Percentiles rank a stretch among this genome's conserved stretches.
phyloP scores from a whole-genome alignment of 768 basidiomycete genomes.

The Suillus sp. region DNA sequence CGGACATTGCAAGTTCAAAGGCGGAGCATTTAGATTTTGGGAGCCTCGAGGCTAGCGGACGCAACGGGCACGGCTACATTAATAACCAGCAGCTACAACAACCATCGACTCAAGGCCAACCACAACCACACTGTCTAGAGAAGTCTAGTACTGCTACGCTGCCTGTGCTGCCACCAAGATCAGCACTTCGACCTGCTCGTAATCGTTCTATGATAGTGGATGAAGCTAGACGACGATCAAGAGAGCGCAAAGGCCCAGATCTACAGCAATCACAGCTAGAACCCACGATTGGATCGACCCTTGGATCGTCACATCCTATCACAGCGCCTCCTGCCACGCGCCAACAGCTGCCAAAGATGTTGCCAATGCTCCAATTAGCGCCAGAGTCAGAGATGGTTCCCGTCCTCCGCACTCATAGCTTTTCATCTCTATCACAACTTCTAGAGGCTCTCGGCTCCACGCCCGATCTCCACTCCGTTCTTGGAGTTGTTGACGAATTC shows the following conservation, averaged over 20 bases:
- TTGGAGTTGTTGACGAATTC: slow-evolving; percentile 6
- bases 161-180: slow-evolving; percentile 33
- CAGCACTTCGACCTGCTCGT: slow-evolving; percentile 33
- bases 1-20: slow-evolving; percentile 3
- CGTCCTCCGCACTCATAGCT: slow-evolving; percentile 32
- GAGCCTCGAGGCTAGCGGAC: slow-evolving; percentile 5
- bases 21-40: background rate
- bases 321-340: slow-evolving; percentile 12
- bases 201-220: slow-evolving; percentile 14
- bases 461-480: slow-evolving; percentile 18
- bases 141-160: slow-evolving; percentile 12
- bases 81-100: background rate
- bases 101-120: background rate
- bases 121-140: background rate
- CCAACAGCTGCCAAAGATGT: slow-evolving; percentile 10
- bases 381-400: slow-evolving; percentile 29
- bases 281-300: slow-evolving; percentile 33
- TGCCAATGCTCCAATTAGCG: slow-evolving; percentile 9
- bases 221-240: background rate
- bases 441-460: slow-evolving; percentile 34
- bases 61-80: slow-evolving; percentile 1
- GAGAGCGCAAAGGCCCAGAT: background rate
- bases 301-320: slow-evolving; percentile 16
- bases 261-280: background rate
- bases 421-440: slow-evolving; percentile 34